A percentile compares a stretch with the other conserved stretches of the same genome.
phyloP scores from a whole-genome alignment of 2,329 filamentous ascomycete species.

The Delphinella strobiligena region DNA sequence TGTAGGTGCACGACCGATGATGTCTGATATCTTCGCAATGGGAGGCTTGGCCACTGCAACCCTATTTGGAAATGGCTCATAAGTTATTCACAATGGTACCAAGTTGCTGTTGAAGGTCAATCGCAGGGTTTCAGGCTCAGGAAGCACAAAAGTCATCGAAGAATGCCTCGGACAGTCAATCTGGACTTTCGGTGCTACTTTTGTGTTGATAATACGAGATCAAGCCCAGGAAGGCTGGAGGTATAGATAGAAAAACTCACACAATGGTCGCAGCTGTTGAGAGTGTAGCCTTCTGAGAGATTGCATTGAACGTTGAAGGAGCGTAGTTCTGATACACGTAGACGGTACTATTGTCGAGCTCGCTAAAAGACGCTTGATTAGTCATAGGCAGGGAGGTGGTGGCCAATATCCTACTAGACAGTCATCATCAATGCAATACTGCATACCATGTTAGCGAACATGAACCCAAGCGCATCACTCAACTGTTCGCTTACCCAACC shows the following conservation, averaged over 20 bases:
- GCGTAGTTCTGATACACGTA: constrained; percentile 30
- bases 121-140: too few species aligned
- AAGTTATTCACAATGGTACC: too few species aligned
- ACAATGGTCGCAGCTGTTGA: constrained; percentile 27
- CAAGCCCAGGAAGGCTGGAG: too few species aligned
- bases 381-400: neutral
- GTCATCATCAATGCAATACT: neutral
- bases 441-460: neutral
- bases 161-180: too few species aligned
- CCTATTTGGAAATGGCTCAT: too few species aligned
- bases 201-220: too few species aligned
- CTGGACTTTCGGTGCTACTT: too few species aligned
- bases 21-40: constrained; percentile 31
- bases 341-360: constrained; percentile 26
- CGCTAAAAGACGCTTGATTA: constrained; percentile 20
- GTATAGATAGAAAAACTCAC: neutral
- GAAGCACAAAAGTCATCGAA: too few species aligned
- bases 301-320: constrained; percentile 25
- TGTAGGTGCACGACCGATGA: constrained; percentile 28
- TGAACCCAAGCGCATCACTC: too few species aligned
- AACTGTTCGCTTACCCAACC: neutral
- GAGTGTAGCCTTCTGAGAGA: constrained; percentile 24
- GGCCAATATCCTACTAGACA: neutral
- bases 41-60: constrained; percentile 29
- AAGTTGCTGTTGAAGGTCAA: too few species aligned